A percentile compares a stretch with the other conserved stretches of the same genome.
Conservation (phyloP, 106 monocot species). For the Posidonia australis region DNA sequence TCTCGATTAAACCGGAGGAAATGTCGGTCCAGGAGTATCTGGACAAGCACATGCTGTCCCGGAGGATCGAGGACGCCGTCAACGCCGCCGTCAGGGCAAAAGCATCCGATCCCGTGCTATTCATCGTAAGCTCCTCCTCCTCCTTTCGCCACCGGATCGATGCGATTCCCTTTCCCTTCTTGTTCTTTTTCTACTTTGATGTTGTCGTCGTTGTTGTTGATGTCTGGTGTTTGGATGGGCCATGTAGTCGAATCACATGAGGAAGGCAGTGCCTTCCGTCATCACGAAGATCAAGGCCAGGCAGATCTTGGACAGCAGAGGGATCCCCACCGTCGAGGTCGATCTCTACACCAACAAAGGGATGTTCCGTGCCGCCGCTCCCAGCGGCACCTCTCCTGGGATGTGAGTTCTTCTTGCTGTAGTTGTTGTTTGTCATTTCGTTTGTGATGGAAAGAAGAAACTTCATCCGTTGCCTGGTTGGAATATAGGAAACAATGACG, state of each 20-base stretch:
- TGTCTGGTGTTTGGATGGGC: background rate
- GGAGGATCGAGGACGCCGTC: slow-evolving; percentile 97
- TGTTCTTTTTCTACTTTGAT: background rate
- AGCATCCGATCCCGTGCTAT: slow-evolving; percentile 75
- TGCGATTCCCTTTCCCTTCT: too few species aligned
- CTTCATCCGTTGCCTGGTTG: too few species aligned
- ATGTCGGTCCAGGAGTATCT: slow-evolving; percentile 99
- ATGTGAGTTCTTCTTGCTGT: slow-evolving; percentile 44
- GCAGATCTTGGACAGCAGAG: slow-evolving; percentile 86
- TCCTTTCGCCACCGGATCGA: too few species aligned
- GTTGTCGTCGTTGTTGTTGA: background rate
- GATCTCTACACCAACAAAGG: slow-evolving; percentile 93
- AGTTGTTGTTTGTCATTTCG: too few species aligned
- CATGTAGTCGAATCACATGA: slow-evolving; percentile 82
- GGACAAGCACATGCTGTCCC: slow-evolving; percentile 77
- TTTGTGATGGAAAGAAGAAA: too few species aligned
- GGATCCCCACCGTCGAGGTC: slow-evolving; percentile 85
- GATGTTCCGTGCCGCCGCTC: slow-evolving; percentile 65
- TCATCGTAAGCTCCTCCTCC: slow-evolving; percentile 34
- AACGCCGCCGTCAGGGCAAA: slow-evolving; percentile 95
- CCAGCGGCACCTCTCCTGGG: slow-evolving; percentile 47
- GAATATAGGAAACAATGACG: too few species aligned
- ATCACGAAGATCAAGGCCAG: slow-evolving; percentile 90
- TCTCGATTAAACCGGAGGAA: background rate
- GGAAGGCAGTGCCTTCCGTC: slow-evolving; percentile 62